Percentiles rank a stretch among this genome's conserved stretches.
phyloP scores from a whole-genome alignment of 345 rosid species.

The Gossypium raimondii region DNA sequence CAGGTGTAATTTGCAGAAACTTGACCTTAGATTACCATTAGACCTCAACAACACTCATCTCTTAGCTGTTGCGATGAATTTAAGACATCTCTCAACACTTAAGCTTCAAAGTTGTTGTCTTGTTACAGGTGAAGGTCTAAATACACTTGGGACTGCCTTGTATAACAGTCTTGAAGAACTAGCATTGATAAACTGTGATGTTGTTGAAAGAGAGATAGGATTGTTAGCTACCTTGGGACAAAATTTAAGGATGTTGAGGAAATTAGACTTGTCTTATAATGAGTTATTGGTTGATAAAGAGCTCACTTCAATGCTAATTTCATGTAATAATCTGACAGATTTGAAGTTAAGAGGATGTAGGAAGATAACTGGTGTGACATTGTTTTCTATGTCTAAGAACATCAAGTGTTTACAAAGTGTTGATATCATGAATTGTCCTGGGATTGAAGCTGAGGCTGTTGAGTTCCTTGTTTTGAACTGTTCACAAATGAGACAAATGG shows the following conservation, averaged over 20 bases:
- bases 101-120: conserved; percentile 78
- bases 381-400: conserved; percentile 43
- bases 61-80: conserved; percentile 49
- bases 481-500: conserved; percentile 37
- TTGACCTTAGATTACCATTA: conserved; percentile 77
- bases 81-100: conserved; percentile 43
- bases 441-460: conserved; percentile 44
- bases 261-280: conserved; percentile 57
- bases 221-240: conserved; percentile 81
- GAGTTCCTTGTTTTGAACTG: conserved; percentile 50
- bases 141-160: conserved; percentile 46
- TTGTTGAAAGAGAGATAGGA: conserved; percentile 66
- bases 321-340: conserved; percentile 51
- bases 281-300: conserved; percentile 69
- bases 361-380: conserved; percentile 36
- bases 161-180: conserved; percentile 54
- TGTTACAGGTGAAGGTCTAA: conserved; percentile 70
- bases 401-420: conserved; percentile 48
- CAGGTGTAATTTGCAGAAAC: conserved; percentile 43
- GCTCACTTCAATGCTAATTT: conserved; percentile 61
- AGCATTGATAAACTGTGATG: conserved; percentile 68
- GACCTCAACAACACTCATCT: conserved; percentile 76
- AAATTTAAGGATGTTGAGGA: conserved; percentile 52
- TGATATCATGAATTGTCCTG: conserved; percentile 47
- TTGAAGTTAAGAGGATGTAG: conserved; percentile 68